Evolutionary conservation across 352 stramenopile genomes (phyloP), one percentile per base, ranked within the genome.

Genomic region (Globisporangium camurandrum): DNA sequence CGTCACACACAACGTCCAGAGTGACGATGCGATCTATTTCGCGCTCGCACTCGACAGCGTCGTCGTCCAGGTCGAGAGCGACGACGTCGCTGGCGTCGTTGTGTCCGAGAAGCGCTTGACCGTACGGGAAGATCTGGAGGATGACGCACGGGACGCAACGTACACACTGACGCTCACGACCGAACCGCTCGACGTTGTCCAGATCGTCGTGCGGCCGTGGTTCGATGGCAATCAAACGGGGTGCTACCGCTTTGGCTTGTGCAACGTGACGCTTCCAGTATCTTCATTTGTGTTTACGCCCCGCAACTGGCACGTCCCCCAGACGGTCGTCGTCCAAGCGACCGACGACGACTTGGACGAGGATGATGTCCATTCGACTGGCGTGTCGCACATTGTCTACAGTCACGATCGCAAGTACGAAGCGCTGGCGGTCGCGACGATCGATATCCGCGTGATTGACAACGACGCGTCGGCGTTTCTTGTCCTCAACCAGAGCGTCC

Each of bases 221-320:
- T 59, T 88, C 1, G 69, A 87, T n/a, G 59, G 53, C 6, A 48
- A 62, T 1, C 67, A 69, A n/a, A 87, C 74, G 0, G 56, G 71
- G 23, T 91, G 79, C 48, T 91, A 91, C 23, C 74, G 79, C 3
- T 88, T 88, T 38, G 72, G 64, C 0, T 36, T 87, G 2, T 91
- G 79, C 45, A 91, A 91, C 43, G 30, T 87, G 33, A 91, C 79
- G 3, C 56, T 91, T 7, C 62, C 63, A 0, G 50, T 73, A 7
- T 58, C 66, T 11, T 60, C 74, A 52, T 86, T 68, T 33, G 10
- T 74, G 0, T 91, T 91, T 55, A 85, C 76, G 6, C 69, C 76
- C 3, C 57, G 43, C 1, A 62, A 88, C 47, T 91, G 79, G 76
- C 62, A 88, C 46, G 27, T 91, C 0, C 66, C 61, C 1, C 79